Evolutionary conservation across 2,329 filamentous ascomycete species (phyloP), one percentile per base, ranked within the genome.

Genomic region (Rutstroemia sp.): DNA sequence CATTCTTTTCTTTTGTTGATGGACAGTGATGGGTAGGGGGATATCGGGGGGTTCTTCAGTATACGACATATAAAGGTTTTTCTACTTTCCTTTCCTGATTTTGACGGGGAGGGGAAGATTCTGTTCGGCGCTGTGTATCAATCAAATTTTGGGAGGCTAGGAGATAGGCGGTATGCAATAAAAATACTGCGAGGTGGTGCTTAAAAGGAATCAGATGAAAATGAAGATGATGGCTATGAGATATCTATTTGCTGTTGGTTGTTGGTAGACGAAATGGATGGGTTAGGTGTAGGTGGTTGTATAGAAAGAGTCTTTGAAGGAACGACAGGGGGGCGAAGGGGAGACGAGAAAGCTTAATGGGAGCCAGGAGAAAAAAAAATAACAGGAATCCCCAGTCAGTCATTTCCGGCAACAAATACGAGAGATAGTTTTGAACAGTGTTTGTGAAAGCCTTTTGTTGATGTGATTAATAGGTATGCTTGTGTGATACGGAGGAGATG

Each of bases 101-200:
- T 39, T 23, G 45, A 47, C 21, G 45, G 45, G 19, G 45, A 47
- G n/a, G 45, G 19, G 19, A 42, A 34, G 45, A 37, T 41, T 44
- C 46, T 56, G 48, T 54, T 61, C 47, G 51, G 58, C 59, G 56
- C 58, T 59, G 61, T 65, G 58, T 63, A 65, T 63, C 62, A 65
- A 61, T 61, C 62, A 63, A 53, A 57, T 50, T 49, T 10, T 34
- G 38, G 25, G 39, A 49, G 39, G 54, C 55, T 46, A 34, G 49
- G 41, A 49, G 44, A 37, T 37, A 52, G 30, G 52, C 34, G 51
- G 42, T 25, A 49, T 19, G 42, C 16, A 19, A 21, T 30, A 37
- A 51, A 38, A 25, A 30, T 19, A 38, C 25, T 14, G 39, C 39
- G 18, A 52, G 34, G 16, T 10, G 46, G 30, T 42, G 52, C n/a